Evolutionary conservation across 2,329 filamentous ascomycete species (phyloP), one percentile per base, ranked within the genome.

Genomic region (Rhexocercosporidium sp.): DNA sequence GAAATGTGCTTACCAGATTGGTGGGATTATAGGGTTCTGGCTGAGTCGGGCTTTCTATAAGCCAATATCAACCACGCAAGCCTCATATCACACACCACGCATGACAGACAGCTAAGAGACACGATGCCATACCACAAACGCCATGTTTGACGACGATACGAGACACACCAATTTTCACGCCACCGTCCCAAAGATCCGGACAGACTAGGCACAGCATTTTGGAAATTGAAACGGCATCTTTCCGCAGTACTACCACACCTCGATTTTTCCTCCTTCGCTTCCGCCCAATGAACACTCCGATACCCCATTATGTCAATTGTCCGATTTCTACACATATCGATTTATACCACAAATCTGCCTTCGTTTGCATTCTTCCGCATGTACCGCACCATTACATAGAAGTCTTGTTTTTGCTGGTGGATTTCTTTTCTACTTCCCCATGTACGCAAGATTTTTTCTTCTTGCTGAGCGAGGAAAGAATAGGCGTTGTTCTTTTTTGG

Each of bases 41-140:
- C 86, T 73, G 86, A 88, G 78, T 88, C 86, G 70, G 86, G 86
- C 73, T 88, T 88, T 78, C 82, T 88, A 70, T 88, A 68, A 76
- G 59, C 39, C 65, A 64, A 53, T 53, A 51, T 64, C 62, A 59
- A 62, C 53, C 41, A 47, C 44, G 27, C 41, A 61, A 25, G 27
- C 39, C 16, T 61, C 41, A 12, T 20, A 61, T n/a, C n/a, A 49
- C 27, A 37, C 59, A 20, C 37, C 56, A 59, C 29, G 22, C 44
- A 61, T 47, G 41, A 61, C 41, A 61, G 41, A 61, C 41, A 61
- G 59, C 59, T 29, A 61, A 61, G 59, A 61, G 18, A 22, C 64
- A 39, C 57, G 62, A 65, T 62, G 56, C 62, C 34, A 54, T 60
- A 66, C 64, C 69, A 66, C 64, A 59, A 64, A 66, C 59, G 65